A percentile compares a stretch with the other conserved stretches of the same genome.
These are phyloP conservation scores for Davidsoniella neocaledoniae DNA, from an alignment of 2,329 filamentous ascomycete species.

Conservation along the genomic window DNA sequence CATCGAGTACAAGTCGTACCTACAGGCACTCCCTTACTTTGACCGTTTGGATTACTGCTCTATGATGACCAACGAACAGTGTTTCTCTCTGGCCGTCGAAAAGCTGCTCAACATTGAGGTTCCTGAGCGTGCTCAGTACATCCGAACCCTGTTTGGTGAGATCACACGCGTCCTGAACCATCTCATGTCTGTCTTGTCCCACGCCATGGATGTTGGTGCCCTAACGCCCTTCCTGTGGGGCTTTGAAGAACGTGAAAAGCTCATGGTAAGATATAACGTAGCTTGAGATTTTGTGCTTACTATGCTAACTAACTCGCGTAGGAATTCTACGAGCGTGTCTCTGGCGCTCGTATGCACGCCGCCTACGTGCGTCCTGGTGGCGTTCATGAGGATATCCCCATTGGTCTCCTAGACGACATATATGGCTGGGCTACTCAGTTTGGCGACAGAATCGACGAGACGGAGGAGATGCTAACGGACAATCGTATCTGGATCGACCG, in stretches of 20 bases:
- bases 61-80: conserved; percentile 99
- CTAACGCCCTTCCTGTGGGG: conserved; percentile 98
- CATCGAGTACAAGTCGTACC: conserved; percentile 99
- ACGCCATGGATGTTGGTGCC: conserved; percentile 98
- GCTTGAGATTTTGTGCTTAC: neutral
- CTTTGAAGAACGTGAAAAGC: conserved; percentile 98
- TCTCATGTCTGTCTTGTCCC: conserved; percentile 90
- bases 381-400: conserved; percentile 85
- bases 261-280: conserved; percentile 60
- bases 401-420: conserved; percentile 93
- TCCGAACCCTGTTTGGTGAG: conserved; percentile 87
- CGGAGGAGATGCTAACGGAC: conserved; percentile 94
- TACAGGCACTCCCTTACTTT: conserved; percentile 96
- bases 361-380: conserved; percentile 94
- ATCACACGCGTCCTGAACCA: conserved; percentile 92
- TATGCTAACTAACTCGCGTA: conserved; percentile 22
- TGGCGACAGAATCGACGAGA: conserved; percentile 94
- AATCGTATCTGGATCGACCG: conserved; percentile 98
- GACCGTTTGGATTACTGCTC: conserved; percentile 97
- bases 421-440: conserved; percentile 99
- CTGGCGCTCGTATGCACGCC: conserved; percentile 88
- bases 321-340: conserved; percentile 99
- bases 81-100: conserved; percentile 86
- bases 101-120: conserved; percentile 96
- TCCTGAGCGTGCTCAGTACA: conserved; percentile 89